These are phyloP conservation scores for Thelephora terrestris DNA, from an alignment of 1,284 basidiomycete species.

Conservation along the genomic window DNA sequence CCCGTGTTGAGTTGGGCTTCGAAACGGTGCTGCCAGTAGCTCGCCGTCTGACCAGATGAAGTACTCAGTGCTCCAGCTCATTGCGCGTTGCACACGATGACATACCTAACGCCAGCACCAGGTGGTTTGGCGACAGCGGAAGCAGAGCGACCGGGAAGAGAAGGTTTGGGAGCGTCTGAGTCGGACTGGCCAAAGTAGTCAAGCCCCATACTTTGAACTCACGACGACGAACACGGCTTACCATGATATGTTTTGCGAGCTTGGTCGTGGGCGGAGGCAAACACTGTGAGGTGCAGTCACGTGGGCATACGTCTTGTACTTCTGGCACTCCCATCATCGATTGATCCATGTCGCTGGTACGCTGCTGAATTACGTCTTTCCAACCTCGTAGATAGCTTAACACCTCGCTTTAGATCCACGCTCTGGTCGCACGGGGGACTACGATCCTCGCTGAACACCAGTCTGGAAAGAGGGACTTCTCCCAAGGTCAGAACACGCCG, in stretches of 20 bases:
- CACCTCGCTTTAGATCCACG: conserved; percentile 56
- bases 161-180: conserved; percentile 21
- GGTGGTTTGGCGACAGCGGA: conserved; percentile 56
- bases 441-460: conserved; percentile 80
- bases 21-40: conserved; percentile 58
- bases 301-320: conserved; percentile 1
- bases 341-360: not conserved
- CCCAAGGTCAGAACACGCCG: conserved; percentile 46
- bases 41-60: conserved; percentile 51
- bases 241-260: conserved; percentile 17
- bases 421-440: conserved; percentile 74
- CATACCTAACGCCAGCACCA: conserved; percentile 70
- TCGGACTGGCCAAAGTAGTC: conserved; percentile 21
- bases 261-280: conserved; percentile 11
- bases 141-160: conserved; percentile 15
- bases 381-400: not conserved
- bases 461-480: conserved; percentile 72
- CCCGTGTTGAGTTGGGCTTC: conserved; percentile 81
- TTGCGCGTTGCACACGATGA: conserved; percentile 8
- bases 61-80: not conserved
- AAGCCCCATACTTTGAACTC: not conserved
- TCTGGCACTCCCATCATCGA: not conserved
- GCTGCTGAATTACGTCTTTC: not conserved
- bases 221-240: conserved; percentile 11
- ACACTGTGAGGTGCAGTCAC: conserved; percentile 19